Evolutionary conservation across 257 asterid species (phyloP).

Genomic region (Marsdenia floribunda): DNA sequence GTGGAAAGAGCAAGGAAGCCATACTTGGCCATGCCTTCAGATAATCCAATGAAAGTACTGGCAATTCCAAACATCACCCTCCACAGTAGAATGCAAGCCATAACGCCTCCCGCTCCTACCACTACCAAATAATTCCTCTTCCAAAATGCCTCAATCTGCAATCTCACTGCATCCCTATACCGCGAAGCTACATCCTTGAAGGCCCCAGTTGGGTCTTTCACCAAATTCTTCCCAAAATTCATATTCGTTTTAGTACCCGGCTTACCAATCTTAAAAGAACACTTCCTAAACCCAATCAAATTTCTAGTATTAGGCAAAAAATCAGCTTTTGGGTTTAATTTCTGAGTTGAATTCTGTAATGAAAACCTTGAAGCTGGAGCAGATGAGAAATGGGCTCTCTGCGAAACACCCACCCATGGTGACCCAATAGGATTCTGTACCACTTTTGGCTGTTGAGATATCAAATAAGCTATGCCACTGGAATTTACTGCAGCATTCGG

Average conservation of each 20-base stretch:
- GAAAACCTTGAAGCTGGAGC: conserved; percentile 26
- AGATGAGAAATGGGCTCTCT: conserved; percentile 39
- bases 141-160: conserved; percentile 91
- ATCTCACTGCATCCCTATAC: conserved; percentile 62
- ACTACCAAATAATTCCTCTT: conserved; percentile 63
- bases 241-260: conserved; percentile 32
- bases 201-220: conserved; percentile 40
- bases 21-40: conserved; percentile 97
- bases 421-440: conserved; percentile 30
- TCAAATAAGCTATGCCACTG: conserved; percentile 43
- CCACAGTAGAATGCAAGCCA: conserved; percentile 81
- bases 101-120: conserved; percentile 70
- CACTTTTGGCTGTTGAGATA: conserved; percentile 30
- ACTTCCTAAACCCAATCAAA: conserved; percentile 47
- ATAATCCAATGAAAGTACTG: conserved; percentile 59
- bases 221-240: conserved; percentile 29
- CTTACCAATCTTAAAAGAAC: conserved; percentile 36
- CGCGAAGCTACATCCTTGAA: conserved; percentile 37
- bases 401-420: conserved; percentile 38
- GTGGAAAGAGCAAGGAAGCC: conserved; percentile 92
- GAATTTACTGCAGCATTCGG: conserved; percentile 19
- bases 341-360: conserved; percentile 21
- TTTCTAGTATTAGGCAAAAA: conserved; percentile 18
- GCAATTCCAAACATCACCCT: conserved; percentile 87
- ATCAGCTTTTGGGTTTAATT: conserved; percentile 29